A percentile compares a stretch with the other conserved stretches of the same genome.
phyloP scores from a whole-genome alignment of 108 stramenopile genomes.

The Seminavis robusta region DNA sequence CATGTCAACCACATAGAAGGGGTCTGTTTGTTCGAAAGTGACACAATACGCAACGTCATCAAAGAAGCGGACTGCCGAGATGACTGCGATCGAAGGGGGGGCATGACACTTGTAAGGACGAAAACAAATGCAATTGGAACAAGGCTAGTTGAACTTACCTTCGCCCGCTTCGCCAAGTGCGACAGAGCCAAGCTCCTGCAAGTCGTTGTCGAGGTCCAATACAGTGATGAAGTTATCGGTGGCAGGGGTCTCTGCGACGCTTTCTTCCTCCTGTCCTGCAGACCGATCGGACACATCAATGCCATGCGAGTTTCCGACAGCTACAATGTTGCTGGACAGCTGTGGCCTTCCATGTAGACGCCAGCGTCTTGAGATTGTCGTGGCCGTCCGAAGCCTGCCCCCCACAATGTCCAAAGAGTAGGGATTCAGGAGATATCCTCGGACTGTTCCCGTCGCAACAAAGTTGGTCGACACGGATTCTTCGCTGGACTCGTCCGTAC shows the following conservation, averaged over 20 bases:
- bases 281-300: background rate
- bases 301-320: background rate
- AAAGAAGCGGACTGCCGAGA: constrained; percentile 49
- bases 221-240: constrained; percentile 29
- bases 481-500: no score
- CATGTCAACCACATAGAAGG: constrained; percentile 46
- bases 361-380: constrained; percentile 18
- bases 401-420: constrained; percentile 36
- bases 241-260: background rate
- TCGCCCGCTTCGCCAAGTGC: constrained; percentile 35
- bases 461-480: constrained; percentile 19
- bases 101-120: no score
- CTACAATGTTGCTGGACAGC: background rate
- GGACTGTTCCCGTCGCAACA: constrained; percentile 32
- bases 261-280: no score
- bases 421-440: constrained; percentile 42
- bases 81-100: no score
- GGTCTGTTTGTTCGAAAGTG: constrained; percentile 51
- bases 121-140: no score
- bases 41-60: constrained; percentile 47
- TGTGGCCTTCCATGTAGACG: no score
- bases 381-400: constrained; percentile 36
- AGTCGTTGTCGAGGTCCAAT: constrained; percentile 8
- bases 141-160: no score
- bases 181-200: constrained; percentile 26